phyloP scores from a whole-genome alignment of 2,329 filamentous ascomycete genomes.

The Colletotrichum shisoi region DNA sequence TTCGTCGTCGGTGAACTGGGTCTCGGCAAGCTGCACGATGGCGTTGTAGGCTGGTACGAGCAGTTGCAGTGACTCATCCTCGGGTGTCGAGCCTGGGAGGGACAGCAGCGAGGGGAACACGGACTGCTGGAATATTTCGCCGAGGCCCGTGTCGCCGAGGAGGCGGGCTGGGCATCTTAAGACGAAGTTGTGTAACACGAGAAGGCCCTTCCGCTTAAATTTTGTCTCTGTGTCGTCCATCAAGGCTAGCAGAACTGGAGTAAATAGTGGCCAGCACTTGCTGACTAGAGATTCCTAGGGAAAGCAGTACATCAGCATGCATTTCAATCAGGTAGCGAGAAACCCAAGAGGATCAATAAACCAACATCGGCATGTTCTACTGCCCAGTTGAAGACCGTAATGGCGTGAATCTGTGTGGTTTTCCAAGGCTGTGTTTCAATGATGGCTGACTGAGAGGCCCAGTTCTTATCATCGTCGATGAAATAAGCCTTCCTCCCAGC shows the following conservation, averaged over 20 bases:
- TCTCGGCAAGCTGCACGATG: constrained; percentile 65
- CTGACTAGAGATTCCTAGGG: constrained; percentile 55
- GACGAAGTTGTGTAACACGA: constrained; percentile 64
- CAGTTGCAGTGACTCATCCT: constrained; percentile 71
- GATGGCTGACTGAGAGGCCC: neutral
- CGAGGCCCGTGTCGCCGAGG: constrained; percentile 70
- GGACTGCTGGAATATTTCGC: constrained; percentile 72
- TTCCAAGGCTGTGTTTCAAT: constrained; percentile 68
- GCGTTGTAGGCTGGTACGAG: constrained; percentile 72
- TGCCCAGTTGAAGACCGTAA: constrained; percentile 66
- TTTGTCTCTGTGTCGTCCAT: constrained; percentile 67
- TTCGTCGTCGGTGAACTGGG: constrained; percentile 44
- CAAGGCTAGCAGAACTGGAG: constrained; percentile 74
- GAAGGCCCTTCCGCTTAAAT: constrained; percentile 65
- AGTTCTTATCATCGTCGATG: constrained; percentile 45
- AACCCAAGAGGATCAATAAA: neutral
- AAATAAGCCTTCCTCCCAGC: constrained; percentile 64
- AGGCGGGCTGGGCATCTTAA: constrained; percentile 60
- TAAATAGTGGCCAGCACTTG: constrained; percentile 71
- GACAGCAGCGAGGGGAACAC: constrained; percentile 76
- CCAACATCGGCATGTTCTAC: constrained; percentile 61
- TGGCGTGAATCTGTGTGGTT: constrained; percentile 8
- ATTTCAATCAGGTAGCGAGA: neutral
- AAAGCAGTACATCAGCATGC: constrained; percentile 22
- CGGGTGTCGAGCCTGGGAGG: constrained; percentile 78